Evolutionary conservation across 768 basidiomycete genomes (phyloP).

Genomic region (Dendrothele bispora): DNA sequence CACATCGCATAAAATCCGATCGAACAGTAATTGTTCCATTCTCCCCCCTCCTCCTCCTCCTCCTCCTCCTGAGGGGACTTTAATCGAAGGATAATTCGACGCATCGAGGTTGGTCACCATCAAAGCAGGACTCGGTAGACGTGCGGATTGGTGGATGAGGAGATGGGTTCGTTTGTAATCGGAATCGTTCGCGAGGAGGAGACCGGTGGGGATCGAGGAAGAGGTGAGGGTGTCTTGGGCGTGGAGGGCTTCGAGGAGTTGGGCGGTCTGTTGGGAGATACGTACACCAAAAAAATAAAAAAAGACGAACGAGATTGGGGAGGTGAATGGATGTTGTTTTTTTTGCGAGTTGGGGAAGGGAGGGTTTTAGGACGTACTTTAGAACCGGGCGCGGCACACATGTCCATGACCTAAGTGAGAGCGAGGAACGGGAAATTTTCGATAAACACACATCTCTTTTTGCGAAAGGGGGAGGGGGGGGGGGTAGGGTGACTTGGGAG

Average conservation of each 20-base stretch:
- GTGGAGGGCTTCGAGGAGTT: constrained; percentile 94
- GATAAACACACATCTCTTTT: too few relatives aligned
- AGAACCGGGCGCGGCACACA: constrained; percentile 98
- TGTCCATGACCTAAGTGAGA: constrained; percentile 74
- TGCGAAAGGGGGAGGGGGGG: too few relatives aligned
- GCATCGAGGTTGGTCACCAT: constrained; percentile 98
- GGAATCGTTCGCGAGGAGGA: constrained; percentile 93
- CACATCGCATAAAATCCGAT: constrained; percentile 94
- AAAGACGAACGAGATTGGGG: too few relatives aligned
- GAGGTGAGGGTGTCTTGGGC: constrained; percentile 65
- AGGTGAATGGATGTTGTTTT: too few relatives aligned
- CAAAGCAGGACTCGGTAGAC: constrained; percentile 87
- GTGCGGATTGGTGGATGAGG: constrained; percentile 95
- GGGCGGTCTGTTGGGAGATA: constrained; percentile 66
- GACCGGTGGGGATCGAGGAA: constrained; percentile 73
- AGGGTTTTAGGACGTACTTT: constrained; percentile 67
- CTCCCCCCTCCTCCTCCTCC: constrained; percentile 33
- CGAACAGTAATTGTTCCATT: constrained; percentile 69
- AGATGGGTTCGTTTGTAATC: constrained; percentile 94
- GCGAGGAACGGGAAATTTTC: constrained; percentile 1
- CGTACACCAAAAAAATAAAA: not conserved
- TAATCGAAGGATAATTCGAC: constrained; percentile 75
- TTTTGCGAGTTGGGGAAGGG: too few relatives aligned
- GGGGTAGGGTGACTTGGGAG: too few relatives aligned
- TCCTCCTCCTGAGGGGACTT: constrained; percentile 38